A percentile compares a stretch with the other conserved stretches of the same genome.
These are phyloP conservation scores for Candida ficus DNA, from an alignment of 805 yeast genomes.

Conservation along the genomic window DNA sequence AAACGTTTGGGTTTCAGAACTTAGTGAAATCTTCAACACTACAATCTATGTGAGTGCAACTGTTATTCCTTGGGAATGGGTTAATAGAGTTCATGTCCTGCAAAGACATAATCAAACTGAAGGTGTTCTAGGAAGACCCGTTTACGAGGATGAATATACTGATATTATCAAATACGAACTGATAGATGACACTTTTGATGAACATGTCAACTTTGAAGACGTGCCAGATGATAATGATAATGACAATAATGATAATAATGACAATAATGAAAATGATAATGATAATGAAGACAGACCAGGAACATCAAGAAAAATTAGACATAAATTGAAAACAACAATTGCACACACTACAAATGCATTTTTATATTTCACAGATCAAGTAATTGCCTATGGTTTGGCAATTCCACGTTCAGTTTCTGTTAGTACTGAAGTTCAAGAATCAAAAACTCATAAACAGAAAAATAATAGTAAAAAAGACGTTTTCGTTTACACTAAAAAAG, in stretches of 20 bases:
- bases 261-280: constrained; percentile 9
- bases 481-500: constrained; percentile 38
- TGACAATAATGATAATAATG: constrained; percentile 16
- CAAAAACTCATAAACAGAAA: constrained; percentile 2
- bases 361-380: constrained; percentile 43
- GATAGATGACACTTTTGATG: constrained; percentile 10
- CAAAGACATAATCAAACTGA: constrained; percentile 59
- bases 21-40: constrained; percentile 69
- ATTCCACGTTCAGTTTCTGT: constrained; percentile 44
- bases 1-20: constrained; percentile 66
- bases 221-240: constrained; percentile 5
- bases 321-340: constrained; percentile 21
- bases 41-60: constrained; percentile 68
- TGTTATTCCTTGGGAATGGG: constrained; percentile 84
- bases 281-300: constrained; percentile 3
- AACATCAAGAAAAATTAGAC: constrained; percentile 3
- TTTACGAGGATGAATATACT: constrained; percentile 59
- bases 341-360: constrained; percentile 33
- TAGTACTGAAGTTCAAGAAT: constrained; percentile 13
- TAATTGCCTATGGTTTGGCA: constrained; percentile 55
- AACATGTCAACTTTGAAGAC: constrained; percentile 6
- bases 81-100: constrained; percentile 54
- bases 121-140: constrained; percentile 69
- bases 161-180: constrained; percentile 21
- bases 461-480: constrained; percentile 32